A percentile compares a stretch with the other conserved stretches of the same genome.
phyloP scores from a whole-genome alignment of 2,329 filamentous ascomycete species.

The Pseudocercospora macadamiae region DNA sequence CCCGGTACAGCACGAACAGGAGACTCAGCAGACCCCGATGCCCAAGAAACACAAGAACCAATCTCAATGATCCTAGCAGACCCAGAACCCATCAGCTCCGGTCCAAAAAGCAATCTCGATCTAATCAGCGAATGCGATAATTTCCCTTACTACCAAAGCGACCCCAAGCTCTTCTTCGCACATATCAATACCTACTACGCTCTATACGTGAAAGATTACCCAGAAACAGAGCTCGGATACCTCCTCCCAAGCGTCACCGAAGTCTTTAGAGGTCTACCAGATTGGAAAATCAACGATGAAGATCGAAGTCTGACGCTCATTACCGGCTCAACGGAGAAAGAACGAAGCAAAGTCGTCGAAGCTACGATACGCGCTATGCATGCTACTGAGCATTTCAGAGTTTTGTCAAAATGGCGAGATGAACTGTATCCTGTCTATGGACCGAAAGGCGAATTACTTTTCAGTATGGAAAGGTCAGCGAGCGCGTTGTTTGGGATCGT shows the following conservation, averaged over 20 bases:
- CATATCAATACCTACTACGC: conserved; percentile 56
- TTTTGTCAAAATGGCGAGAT: conserved; percentile 77
- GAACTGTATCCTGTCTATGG: conserved; percentile 79
- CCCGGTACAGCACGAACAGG: conserved; percentile 21
- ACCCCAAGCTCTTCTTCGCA: conserved; percentile 58
- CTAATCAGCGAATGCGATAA: conserved; percentile 61
- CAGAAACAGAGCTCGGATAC: conserved; percentile 63
- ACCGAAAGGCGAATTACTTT: conserved; percentile 62
- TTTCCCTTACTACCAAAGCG: conserved; percentile 73
- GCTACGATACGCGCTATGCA: conserved; percentile 69
- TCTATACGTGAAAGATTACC: conserved; percentile 69
- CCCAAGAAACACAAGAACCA: conserved; percentile 18
- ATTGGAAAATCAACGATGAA: conserved; percentile 63
- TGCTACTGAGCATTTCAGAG: conserved; percentile 68
- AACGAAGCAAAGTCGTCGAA: conserved; percentile 62
- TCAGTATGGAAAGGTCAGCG: conserved; percentile 77
- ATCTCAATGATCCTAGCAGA: conserved; percentile 30
- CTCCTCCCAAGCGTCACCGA: conserved; percentile 64
- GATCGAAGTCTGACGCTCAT: conserved; percentile 64
- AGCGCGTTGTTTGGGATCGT: conserved; percentile 74
- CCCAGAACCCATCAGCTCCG: conserved; percentile 34
- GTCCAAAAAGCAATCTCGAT: conserved; percentile 54
- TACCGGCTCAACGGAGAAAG: conserved; percentile 59
- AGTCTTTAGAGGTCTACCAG: conserved; percentile 57
- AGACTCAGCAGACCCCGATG: conserved; percentile 26